Evolutionary conservation across 1,139 yeast genomes (phyloP).

Genomic region (Yamadazyma triangularis): DNA sequence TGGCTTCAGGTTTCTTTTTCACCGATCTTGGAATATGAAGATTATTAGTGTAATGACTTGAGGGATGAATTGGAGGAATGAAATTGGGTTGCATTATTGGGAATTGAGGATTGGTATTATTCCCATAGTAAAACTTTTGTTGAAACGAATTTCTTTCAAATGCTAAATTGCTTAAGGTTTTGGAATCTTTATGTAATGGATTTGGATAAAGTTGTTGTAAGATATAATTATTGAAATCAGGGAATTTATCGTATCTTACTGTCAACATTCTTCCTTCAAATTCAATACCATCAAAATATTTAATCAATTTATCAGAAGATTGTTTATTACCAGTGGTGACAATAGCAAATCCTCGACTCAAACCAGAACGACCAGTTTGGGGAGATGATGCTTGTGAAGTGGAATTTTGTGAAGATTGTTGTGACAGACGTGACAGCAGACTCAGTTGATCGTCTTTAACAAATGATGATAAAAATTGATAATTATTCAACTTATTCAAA

Average conservation of each 20-base stretch:
- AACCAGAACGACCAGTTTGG: not conserved
- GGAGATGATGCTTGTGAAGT: not conserved
- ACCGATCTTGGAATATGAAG: constrained; percentile 7
- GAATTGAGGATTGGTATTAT: constrained; percentile 8
- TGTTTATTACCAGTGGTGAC: constrained; percentile 48
- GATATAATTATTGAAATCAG: constrained; percentile 34
- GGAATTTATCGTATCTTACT: constrained; percentile 54
- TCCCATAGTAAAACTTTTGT: constrained; percentile 29
- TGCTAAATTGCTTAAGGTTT: constrained; percentile 23
- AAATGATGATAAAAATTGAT: constrained; percentile 8
- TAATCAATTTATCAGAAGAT: constrained; percentile 50
- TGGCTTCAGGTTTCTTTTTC: constrained; percentile 5
- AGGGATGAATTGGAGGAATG: constrained; percentile 14
- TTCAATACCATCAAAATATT: constrained; percentile 42
- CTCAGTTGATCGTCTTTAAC: constrained; percentile 1
- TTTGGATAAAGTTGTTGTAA: constrained; percentile 25
- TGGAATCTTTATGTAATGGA: constrained; percentile 6
- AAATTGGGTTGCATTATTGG: constrained; percentile 14
- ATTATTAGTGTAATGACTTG: constrained; percentile 11
- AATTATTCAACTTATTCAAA: constrained; percentile 6
- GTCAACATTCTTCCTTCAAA: constrained; percentile 59
- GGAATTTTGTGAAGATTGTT: not conserved
- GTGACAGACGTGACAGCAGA: not conserved
- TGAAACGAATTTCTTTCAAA: constrained; percentile 34
- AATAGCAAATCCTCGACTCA: constrained; percentile 58